Evolutionary conservation across 2,329 filamentous ascomycete species (phyloP).

Genomic region (Ustulina deusta): DNA sequence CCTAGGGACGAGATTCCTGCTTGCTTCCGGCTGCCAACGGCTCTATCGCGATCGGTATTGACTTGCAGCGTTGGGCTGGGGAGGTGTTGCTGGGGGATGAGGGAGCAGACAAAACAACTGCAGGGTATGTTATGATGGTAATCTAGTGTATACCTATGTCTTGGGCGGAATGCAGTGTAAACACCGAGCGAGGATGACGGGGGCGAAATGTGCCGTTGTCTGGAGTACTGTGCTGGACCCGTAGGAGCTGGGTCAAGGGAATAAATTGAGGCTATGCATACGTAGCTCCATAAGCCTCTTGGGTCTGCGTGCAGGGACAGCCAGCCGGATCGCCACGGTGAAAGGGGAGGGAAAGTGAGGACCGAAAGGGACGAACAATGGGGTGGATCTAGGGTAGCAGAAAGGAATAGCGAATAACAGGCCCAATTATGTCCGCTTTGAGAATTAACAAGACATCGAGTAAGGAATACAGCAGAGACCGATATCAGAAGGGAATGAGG

Average conservation of each 20-base stretch:
- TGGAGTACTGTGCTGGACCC: no score
- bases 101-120: conserved; percentile 38
- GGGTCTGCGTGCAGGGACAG: conserved; percentile 23
- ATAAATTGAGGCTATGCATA: conserved; percentile 38
- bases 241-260: conserved; percentile 25
- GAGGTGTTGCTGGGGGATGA: conserved; percentile 5
- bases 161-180: conserved; percentile 32
- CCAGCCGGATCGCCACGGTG: conserved; percentile 27
- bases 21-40: conserved; percentile 14
- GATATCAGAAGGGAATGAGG: conserved; percentile 18
- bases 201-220: conserved; percentile 19
- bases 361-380: conserved; percentile 1
- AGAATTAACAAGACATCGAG: neutral
- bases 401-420: neutral
- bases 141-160: conserved; percentile 34
- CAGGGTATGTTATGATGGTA: conserved; percentile 35
- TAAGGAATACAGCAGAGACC: conserved; percentile 10
- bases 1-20: conserved; percentile 1
- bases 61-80: conserved; percentile 26
- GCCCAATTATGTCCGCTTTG: neutral
- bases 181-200: conserved; percentile 24
- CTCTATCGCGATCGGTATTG: conserved; percentile 23
- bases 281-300: conserved; percentile 28
- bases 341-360: conserved; percentile 2
- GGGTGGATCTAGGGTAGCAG: conserved; percentile 10